A percentile compares a stretch with the other conserved stretches of the same genome.
phyloP scores from a whole-genome alignment of 768 basidiomycete genomes.

The Boletus tomentosulus region DNA sequence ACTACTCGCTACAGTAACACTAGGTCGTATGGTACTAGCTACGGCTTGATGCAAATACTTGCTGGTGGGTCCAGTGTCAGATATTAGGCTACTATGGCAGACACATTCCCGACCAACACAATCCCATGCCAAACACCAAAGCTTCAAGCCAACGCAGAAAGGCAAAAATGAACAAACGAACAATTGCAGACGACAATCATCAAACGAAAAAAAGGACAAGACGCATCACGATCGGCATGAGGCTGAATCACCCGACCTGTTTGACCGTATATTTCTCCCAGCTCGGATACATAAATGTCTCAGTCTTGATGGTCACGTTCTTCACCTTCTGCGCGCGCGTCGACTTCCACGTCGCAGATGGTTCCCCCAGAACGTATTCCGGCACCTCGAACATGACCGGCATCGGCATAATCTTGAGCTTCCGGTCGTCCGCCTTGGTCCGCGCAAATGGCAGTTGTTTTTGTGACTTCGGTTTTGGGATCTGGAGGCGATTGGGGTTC shows the following conservation, averaged over 20 bases:
- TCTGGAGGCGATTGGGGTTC: conserved; percentile 32
- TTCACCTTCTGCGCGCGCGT: conserved; percentile 22
- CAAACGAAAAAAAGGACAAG: background rate
- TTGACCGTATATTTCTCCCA: conserved; percentile 65
- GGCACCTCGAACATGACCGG: conserved; percentile 41
- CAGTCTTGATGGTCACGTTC: conserved; percentile 35
- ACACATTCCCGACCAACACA: background rate
- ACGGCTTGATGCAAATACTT: too few relatives aligned
- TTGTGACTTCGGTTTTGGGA: conserved; percentile 38
- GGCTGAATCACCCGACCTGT: conserved; percentile 21
- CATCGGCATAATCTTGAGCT: conserved; percentile 48
- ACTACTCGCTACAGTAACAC: too few relatives aligned
- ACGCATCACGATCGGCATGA: background rate
- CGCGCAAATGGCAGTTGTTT: conserved; percentile 53
- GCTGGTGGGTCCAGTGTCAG: background rate
- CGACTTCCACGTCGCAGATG: conserved; percentile 26
- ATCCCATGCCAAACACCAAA: background rate
- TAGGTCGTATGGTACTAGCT: too few relatives aligned
- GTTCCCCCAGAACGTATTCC: conserved; percentile 13
- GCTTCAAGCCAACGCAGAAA: background rate
- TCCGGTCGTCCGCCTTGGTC: conserved; percentile 47
- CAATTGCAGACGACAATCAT: background rate
- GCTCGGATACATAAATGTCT: conserved; percentile 51
- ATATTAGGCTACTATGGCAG: background rate
- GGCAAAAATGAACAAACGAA: background rate